Base-by-base conservation (phyloP, 805 yeast species). In the Lachancea quebecensis region DNA sequence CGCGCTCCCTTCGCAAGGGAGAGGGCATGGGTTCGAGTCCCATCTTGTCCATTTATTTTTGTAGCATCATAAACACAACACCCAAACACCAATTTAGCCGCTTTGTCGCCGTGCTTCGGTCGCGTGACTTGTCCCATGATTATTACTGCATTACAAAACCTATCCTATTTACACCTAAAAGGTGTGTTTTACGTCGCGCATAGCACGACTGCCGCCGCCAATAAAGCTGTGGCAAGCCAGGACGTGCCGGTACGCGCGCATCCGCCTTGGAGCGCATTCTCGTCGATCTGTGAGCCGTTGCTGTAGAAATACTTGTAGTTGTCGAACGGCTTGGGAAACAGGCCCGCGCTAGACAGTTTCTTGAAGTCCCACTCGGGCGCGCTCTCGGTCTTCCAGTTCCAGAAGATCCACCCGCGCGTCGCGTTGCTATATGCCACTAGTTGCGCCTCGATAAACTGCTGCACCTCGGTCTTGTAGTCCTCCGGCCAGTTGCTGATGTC, bases 1-100 rank as follows among this genome's bases (percentile, higher is more conserved):
- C 82, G 83, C 84, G 82, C 73, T 71, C 72, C 80, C 83, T 79
- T 78, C 77, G 84, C 84, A 79, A 75, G 84, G 76, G 70, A 72
- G 73, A 79, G 85, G 85, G 78, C 85, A 74, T 69, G 72, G 82
- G 83, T 79, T 79, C 83, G 82, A 79, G 65, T 78, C 84, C 83
- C 73, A 77, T 74, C 81, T 76, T 81, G 82, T 79, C 84, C 82
- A 78, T 30, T 30, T 4, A 5, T 30, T 30, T 30, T 30, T 14
- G 14, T 8, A 30, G 5, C 14, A 5, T 8, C 12, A 4, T 4
- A 4, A 4, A 4, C 9, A 4, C 9, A 8, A 30, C 33, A 30
- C 33, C 12, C 14, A 21, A 7, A 21, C 25, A 21, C 25, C 25
- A n/a, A n/a, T n/a, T n/a, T n/a, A n/a, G n/a, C n/a, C n/a, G n/a